These are phyloP conservation scores for Salvia hispanica DNA, from an alignment of 257 asterid genomes.

Conservation along the genomic window DNA sequence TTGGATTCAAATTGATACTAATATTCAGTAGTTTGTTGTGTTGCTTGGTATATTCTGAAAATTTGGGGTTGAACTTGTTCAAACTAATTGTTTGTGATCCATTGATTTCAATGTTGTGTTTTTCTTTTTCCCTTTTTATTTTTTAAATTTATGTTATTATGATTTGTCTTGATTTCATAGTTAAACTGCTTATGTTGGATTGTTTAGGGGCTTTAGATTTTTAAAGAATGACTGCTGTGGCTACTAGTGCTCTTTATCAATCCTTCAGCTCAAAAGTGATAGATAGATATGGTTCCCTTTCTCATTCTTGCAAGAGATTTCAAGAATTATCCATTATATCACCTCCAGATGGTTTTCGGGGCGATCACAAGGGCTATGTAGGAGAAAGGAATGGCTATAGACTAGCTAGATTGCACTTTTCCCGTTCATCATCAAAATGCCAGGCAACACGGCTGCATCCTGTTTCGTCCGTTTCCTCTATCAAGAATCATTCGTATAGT, in stretches of 20 bases:
- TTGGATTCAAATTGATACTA: too few relatives aligned
- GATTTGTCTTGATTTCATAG: too few relatives aligned
- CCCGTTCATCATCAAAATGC: conserved; percentile 5
- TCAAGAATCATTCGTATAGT: conserved; percentile 4
- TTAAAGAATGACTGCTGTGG: conserved; percentile 40
- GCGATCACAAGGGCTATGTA: conserved; percentile 1
- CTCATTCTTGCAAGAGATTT: conserved; percentile 26
- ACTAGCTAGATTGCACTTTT: conserved; percentile 13
- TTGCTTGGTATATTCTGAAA: not conserved
- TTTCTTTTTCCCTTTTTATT: too few relatives aligned
- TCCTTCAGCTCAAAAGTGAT: conserved; percentile 31
- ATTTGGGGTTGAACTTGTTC: not conserved
- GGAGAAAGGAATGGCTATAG: conserved; percentile 29
- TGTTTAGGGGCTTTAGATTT: conserved; percentile 22
- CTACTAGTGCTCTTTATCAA: conserved; percentile 34
- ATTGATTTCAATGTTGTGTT: conserved; percentile 1
- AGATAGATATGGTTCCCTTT: conserved; percentile 30
- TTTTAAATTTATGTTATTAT: too few relatives aligned
- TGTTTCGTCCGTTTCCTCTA: conserved; percentile 39
- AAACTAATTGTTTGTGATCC: not conserved
- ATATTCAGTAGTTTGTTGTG: too few relatives aligned
- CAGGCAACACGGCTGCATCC: conserved; percentile 32
- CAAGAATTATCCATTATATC: conserved; percentile 22
- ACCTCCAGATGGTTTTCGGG: conserved; percentile 17
- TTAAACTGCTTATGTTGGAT: conserved; percentile 18